Conservation (phyloP, 2,329 filamentous ascomycete species). For the Exophiala viscosa region DNA sequence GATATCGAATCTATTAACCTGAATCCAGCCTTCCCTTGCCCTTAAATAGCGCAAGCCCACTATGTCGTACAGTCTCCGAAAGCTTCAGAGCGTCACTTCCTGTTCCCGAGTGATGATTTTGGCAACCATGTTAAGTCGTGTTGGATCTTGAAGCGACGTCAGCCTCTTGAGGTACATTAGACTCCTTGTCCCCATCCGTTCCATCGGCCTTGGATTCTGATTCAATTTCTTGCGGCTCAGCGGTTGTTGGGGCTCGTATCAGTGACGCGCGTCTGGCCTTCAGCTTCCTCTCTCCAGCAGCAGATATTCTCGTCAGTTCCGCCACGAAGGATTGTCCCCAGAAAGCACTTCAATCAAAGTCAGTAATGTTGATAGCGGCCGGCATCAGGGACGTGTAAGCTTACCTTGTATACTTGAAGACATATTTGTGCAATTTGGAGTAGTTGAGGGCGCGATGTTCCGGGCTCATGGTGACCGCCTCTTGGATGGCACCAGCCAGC, state of each 20-base stretch:
- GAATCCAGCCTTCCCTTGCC: no score
- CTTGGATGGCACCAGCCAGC: conserved; percentile 85
- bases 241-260: conserved; percentile 5
- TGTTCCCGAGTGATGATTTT: no score
- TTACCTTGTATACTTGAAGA: conserved; percentile 89
- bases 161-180: background rate
- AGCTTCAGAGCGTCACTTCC: no score
- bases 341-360: conserved; percentile 61
- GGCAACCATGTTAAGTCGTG: background rate
- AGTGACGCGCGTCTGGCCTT: conserved; percentile 33
- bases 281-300: conserved; percentile 49
- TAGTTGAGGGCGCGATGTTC: conserved; percentile 85
- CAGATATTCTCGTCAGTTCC: conserved; percentile 65
- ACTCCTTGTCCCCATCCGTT: background rate
- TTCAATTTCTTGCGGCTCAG: conserved; percentile 1
- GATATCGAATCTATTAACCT: no score
- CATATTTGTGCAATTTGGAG: conserved; percentile 87
- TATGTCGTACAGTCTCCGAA: no score
- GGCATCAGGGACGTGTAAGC: background rate
- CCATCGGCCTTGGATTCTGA: background rate
- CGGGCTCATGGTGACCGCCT: conserved; percentile 92
- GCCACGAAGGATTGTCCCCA: conserved; percentile 92
- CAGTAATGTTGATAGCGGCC: conserved; percentile 23
- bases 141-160: background rate
- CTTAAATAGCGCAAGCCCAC: no score